Evolutionary conservation across 2,329 filamentous ascomycete genomes (phyloP).

Genomic region (Ophiognomonia clavigignenti-juglandacearum): DNA sequence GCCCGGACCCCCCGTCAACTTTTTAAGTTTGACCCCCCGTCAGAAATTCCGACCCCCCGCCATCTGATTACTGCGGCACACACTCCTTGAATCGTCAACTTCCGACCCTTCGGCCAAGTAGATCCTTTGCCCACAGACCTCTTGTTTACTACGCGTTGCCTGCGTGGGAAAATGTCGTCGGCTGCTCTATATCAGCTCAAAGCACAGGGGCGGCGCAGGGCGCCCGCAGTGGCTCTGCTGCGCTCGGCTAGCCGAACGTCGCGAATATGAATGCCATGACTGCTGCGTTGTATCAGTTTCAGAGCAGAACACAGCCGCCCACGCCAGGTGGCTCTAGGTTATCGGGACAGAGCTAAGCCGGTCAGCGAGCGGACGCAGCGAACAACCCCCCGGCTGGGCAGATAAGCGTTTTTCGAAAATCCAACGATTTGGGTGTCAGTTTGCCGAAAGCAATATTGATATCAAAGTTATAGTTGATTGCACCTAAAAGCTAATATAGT

Average conservation of each 20-base stretch:
- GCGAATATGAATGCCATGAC: slow-evolving; percentile 46
- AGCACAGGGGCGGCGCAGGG: slow-evolving; percentile 9
- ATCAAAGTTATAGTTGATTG: slow-evolving; percentile 82
- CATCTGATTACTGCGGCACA: too few relatives aligned
- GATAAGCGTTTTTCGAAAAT: slow-evolving; percentile 58
- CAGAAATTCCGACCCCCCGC: too few relatives aligned
- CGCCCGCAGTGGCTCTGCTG: slow-evolving; percentile 14
- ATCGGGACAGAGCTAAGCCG: slow-evolving; percentile 17
- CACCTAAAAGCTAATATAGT: slow-evolving; percentile 84
- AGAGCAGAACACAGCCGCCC: slow-evolving; percentile 23
- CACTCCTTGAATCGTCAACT: too few relatives aligned
- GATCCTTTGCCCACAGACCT: too few relatives aligned
- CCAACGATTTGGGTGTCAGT: slow-evolving; percentile 64
- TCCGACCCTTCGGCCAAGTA: too few relatives aligned
- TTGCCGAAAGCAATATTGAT: slow-evolving; percentile 81
- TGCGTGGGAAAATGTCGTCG: too few relatives aligned
- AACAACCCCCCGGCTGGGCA: slow-evolving; percentile 22
- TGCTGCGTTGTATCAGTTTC: slow-evolving; percentile 44
- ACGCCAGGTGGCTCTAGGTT: slow-evolving; percentile 14
- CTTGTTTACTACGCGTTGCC: too few relatives aligned
- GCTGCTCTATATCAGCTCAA: slow-evolving; percentile 33
- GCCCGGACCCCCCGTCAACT: too few relatives aligned
- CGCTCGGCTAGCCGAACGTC: slow-evolving; percentile 16
- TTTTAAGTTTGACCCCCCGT: too few relatives aligned
- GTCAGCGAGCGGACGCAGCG: slow-evolving; percentile 4